Percentiles rank a stretch among this genome's conserved stretches.
Evolutionary conservation across 2,329 filamentous ascomycete genomes (phyloP).

Genomic region (Chalaropsis thielavioides): DNA sequence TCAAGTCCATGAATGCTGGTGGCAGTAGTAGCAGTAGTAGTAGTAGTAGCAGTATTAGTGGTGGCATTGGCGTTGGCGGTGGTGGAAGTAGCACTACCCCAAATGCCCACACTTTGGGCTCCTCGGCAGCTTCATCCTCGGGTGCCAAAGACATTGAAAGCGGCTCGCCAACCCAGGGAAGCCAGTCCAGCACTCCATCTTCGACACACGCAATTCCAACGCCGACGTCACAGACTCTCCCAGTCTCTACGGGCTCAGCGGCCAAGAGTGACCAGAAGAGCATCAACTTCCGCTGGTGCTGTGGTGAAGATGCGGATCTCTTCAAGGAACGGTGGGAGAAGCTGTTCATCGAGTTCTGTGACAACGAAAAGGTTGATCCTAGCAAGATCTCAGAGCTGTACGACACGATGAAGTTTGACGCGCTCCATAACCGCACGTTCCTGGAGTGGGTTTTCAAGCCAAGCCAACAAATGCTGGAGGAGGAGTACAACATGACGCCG

Average conservation of each 20-base stretch:
- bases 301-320: conserved; percentile 82
- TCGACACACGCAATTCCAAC: conserved; percentile 5
- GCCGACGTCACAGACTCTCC: conserved; percentile 2
- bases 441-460: conserved; percentile 96
- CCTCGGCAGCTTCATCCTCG: background rate
- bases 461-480: conserved; percentile 59
- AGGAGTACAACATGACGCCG: conserved; percentile 39
- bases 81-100: background rate
- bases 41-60: background rate
- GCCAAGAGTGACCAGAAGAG: conserved; percentile 12
- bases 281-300: conserved; percentile 59
- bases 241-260: background rate
- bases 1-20: conserved; percentile 38
- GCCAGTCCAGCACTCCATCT: conserved; percentile 23
- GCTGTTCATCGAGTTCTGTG: conserved; percentile 89
- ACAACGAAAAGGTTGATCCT: conserved; percentile 93
- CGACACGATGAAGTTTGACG: conserved; percentile 99
- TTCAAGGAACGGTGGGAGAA: conserved; percentile 98
- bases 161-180: conserved; percentile 34
- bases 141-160: conserved; percentile 8
- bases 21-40: background rate
- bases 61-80: background rate
- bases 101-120: background rate
- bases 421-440: conserved; percentile 89
- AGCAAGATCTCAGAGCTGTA: conserved; percentile 98